These are phyloP conservation scores for Tricholoma sp. DNA, from an alignment of 768 basidiomycete genomes.

Conservation along the genomic window DNA sequence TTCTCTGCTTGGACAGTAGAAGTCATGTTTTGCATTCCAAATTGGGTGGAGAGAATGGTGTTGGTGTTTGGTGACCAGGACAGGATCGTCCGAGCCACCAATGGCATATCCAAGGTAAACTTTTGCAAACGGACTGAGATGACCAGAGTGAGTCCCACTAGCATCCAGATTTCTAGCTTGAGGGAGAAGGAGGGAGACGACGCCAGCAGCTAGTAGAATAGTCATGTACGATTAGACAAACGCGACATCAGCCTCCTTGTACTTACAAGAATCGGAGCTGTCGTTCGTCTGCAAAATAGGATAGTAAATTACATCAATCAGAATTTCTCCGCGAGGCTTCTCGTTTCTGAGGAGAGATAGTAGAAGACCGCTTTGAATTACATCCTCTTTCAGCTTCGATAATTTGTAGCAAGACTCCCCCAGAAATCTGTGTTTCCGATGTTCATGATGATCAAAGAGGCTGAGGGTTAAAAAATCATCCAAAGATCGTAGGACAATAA, in stretches of 20 bases:
- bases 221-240: background rate
- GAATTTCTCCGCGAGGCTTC: conserved; percentile 10
- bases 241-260: background rate
- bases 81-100: background rate
- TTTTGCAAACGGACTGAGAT: conserved; percentile 4
- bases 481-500: conserved; percentile 10
- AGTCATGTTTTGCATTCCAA: conserved; percentile 5
- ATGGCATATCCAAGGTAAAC: conserved; percentile 4
- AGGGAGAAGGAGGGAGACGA: conserved; percentile 7
- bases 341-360: conserved; percentile 4
- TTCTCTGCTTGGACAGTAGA: conserved; percentile 5
- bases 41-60: conserved; percentile 2
- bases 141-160: background rate
- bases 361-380: conserved; percentile 6
- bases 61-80: conserved; percentile 4
- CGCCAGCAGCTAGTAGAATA: conserved; percentile 4
- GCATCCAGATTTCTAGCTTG: conserved; percentile 6
- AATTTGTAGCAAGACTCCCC: conserved; percentile 5
- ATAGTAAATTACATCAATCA: conserved; percentile 8
- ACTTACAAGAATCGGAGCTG: background rate
- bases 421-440: conserved; percentile 9
- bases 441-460: conserved; percentile 12
- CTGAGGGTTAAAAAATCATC: conserved; percentile 6
- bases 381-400: conserved; percentile 5
- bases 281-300: background rate